Conservation (phyloP, 306 rosid genomes). For the Quillaja saponaria region DNA sequence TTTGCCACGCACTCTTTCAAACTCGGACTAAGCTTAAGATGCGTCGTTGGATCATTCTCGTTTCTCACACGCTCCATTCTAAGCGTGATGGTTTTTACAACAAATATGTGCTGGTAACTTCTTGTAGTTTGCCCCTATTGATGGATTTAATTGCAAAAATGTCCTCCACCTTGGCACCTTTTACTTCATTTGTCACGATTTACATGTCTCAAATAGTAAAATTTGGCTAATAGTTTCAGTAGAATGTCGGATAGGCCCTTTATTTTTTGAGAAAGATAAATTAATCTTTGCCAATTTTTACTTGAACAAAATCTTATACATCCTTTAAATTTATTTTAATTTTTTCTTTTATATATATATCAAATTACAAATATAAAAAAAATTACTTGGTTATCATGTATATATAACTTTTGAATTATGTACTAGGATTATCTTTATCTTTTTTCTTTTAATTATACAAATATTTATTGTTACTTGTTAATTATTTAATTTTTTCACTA, state of each 20-base stretch:
- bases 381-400: no score
- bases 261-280: neutral
- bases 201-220: neutral
- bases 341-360: no score
- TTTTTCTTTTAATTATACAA: neutral
- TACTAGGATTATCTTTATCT: neutral
- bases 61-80: neutral
- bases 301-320: no score
- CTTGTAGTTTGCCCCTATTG: conserved; percentile 12
- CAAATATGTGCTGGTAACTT: neutral
- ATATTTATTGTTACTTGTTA: no score
- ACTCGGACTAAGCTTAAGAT: neutral
- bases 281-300: no score
- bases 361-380: no score
- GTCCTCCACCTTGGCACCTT: conserved; percentile 24
- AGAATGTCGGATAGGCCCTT: conserved; percentile 2
- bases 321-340: no score
- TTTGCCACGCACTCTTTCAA: fast-evolving
- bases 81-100: conserved; percentile 7
- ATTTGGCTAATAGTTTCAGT: neutral
- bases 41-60: neutral
- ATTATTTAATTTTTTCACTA: no score
- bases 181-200: no score
- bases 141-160: conserved; percentile 28
- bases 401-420: conserved; percentile 4